These are phyloP conservation scores for Starmerella kuoi DNA, from an alignment of 805 yeast genomes.

Conservation along the genomic window DNA sequence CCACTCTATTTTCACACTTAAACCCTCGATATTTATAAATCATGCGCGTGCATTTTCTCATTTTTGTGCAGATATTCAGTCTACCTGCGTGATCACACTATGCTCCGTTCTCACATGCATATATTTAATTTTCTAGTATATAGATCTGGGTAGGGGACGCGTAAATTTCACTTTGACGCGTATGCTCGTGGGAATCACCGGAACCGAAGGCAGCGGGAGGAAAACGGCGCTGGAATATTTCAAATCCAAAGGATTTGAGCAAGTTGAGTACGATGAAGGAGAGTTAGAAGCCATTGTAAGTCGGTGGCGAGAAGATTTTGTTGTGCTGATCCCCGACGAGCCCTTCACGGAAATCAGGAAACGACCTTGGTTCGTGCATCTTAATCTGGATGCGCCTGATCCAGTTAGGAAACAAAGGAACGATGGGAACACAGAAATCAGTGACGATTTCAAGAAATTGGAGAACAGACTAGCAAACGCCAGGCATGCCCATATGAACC, in stretches of 20 bases:
- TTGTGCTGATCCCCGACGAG: slow-evolving; percentile 36
- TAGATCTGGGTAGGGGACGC: too few species aligned
- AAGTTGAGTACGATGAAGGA: slow-evolving; percentile 28
- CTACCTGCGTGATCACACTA: too few species aligned
- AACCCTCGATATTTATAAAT: too few species aligned
- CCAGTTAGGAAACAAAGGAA: slow-evolving; percentile 29
- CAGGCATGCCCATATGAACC: slow-evolving; percentile 42
- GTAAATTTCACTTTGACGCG: background rate
- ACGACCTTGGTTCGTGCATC: slow-evolving; percentile 74
- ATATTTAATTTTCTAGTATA: too few species aligned
- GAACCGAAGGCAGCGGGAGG: slow-evolving; percentile 56
- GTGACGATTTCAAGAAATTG: background rate
- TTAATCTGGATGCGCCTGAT: slow-evolving; percentile 65
- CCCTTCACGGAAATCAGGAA: slow-evolving; percentile 25
- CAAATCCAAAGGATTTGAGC: slow-evolving; percentile 40
- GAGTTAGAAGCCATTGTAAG: slow-evolving; percentile 51
- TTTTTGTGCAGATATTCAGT: too few species aligned
- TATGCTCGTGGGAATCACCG: slow-evolving; percentile 69
- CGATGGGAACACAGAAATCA: background rate
- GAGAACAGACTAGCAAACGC: slow-evolving; percentile 31
- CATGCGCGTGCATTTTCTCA: too few species aligned
- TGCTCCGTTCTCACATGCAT: too few species aligned
- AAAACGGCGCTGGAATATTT: slow-evolving; percentile 50
- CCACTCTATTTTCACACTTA: too few species aligned
- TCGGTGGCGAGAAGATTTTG: slow-evolving; percentile 54